Conservation (phyloP, 1,284 basidiomycete genomes). For the Heimioporus retisporus region DNA sequence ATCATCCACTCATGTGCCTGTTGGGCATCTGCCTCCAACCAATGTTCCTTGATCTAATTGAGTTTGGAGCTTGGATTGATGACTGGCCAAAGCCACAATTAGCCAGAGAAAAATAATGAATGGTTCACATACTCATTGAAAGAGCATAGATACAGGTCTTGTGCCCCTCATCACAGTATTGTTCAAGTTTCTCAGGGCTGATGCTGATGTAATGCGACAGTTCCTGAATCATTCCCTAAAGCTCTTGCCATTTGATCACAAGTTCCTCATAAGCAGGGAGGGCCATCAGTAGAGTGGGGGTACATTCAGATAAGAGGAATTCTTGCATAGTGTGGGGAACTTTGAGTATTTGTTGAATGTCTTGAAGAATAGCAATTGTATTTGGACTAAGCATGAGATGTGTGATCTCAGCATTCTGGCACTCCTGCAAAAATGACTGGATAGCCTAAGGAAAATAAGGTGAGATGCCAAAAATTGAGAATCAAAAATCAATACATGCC, state of each 20-base stretch:
- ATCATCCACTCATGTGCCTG: neutral
- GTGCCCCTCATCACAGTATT: neutral
- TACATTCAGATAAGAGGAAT: neutral
- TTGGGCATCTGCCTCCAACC: neutral
- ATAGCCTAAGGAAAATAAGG: too few relatives aligned
- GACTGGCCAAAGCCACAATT: neutral
- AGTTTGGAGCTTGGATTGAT: constrained; percentile 1
- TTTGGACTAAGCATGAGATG: too few relatives aligned
- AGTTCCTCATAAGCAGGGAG: neutral
- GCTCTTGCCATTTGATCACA: neutral
- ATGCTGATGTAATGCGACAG: neutral
- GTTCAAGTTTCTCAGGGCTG: neutral
- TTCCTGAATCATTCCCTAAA: neutral
- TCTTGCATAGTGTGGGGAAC: neutral
- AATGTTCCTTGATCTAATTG: neutral
- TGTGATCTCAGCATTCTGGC: too few relatives aligned
- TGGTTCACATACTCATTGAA: constrained; percentile 2
- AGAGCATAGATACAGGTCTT: neutral
- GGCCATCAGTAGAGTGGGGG: neutral
- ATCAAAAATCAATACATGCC: neutral
- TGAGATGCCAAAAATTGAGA: too few relatives aligned
- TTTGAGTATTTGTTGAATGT: neutral
- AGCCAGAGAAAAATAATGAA: neutral
- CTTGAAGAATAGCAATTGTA: too few relatives aligned
- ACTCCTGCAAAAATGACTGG: too few relatives aligned